Base-by-base conservation (phyloP, 345 rosid species). In the Durio zibethinus region DNA sequence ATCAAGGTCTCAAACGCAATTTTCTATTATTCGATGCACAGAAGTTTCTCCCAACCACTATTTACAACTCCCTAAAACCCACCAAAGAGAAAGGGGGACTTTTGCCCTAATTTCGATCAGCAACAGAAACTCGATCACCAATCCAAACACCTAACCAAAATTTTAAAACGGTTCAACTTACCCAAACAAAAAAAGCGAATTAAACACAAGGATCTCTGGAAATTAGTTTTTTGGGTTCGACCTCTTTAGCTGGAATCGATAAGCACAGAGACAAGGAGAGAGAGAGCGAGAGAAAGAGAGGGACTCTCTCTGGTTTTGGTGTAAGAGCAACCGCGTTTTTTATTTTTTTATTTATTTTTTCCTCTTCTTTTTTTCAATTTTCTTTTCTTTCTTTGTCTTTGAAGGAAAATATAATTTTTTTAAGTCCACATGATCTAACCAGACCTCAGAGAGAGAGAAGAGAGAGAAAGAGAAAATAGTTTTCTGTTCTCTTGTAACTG, bases 261-360 rank as follows among this genome's bases (percentile, higher is more conserved):
- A 76, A 78, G 83, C 85, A 74, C 33, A 61, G 56, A n/a, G n/a
- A n/a, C n/a, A n/a, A n/a, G 25, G 40, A 61, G 52, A 57, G 11
- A 35, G 6, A 40, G 72, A 79, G 82, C 71, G 63, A 57, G 27
- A 80, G 65, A 72, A 62, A 62, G 60, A 67, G 81, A 82, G 66
- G 20, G 77, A 67, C 75, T 65, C 82, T 72, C 87, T 77, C 81
- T 82, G 85, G 85, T 81, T 82, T 88, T 74, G 86, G 83, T 76
- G 87, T 76, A 25, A 77, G 57, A 82, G 77, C 88, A 82, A 89
- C 89, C 89, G 85, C 83, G 85, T 84, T 83, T 80, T 72, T 82
- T 79, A 43, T 59, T 53, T 18, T 18, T 57, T 66, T 23, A 9
- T 68, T 79, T 75, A 18, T 52, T 35, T n/a, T n/a, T n/a, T n/a